These are phyloP conservation scores for Lactarius hengduanensis DNA, from an alignment of 768 basidiomycete species.

Conservation along the genomic window DNA sequence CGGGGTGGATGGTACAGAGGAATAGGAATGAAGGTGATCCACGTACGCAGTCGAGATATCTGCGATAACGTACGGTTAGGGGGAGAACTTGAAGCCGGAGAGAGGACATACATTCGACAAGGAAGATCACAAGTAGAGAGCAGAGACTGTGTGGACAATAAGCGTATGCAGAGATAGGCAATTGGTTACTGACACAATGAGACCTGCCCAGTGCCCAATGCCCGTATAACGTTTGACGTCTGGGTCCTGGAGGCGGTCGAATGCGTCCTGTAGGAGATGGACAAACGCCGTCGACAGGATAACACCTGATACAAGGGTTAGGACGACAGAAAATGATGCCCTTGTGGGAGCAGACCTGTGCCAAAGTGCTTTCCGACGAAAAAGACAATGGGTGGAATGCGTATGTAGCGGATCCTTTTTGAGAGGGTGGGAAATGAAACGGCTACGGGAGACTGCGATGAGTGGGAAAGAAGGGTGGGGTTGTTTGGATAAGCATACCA, in stretches of 20 bases:
- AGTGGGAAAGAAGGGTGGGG: background rate
- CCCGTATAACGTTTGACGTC: conserved; percentile 42
- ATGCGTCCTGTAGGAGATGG: conserved; percentile 77
- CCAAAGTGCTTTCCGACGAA: conserved; percentile 90
- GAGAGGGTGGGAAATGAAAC: conserved; percentile 72
- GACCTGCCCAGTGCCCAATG: conserved; percentile 59
- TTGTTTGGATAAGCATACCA: conserved; percentile 43
- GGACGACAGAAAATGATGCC: background rate
- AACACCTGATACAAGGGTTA: conserved; percentile 48
- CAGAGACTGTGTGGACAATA: conserved; percentile 43
- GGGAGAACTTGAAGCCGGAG: background rate
- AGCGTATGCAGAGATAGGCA: conserved; percentile 23
- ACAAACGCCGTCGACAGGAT: conserved; percentile 83
- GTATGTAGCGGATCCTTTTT: conserved; percentile 48
- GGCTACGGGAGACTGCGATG: conserved; percentile 39
- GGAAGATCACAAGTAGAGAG: conserved; percentile 69
- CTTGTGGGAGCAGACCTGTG: conserved; percentile 38
- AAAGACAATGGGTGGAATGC: conserved; percentile 67
- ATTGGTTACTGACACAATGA: conserved; percentile 59
- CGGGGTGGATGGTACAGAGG: conserved; percentile 42
- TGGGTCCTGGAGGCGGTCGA: conserved; percentile 53
- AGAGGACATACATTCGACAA: conserved; percentile 66
- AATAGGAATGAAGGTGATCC: conserved; percentile 61
- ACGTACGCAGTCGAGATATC: conserved; percentile 77
- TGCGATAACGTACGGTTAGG: conserved; percentile 34